phyloP scores from a whole-genome alignment of 2,329 filamentous ascomycete genomes.

The Bipolaris cookei region DNA sequence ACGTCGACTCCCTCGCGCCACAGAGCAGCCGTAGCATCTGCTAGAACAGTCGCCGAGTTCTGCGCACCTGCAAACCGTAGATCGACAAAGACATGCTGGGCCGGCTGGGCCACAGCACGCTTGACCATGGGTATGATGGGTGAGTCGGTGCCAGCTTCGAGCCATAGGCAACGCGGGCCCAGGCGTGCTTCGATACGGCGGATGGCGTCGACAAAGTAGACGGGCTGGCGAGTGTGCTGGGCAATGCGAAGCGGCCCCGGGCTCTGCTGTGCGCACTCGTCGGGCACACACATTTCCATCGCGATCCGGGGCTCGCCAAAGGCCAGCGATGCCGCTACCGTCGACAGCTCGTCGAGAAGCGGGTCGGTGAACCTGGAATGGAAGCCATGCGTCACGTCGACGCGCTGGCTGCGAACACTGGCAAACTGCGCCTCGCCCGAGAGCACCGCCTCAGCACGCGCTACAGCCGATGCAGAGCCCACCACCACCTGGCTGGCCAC shows the following conservation, averaged over 20 bases:
- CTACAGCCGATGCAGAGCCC: constrained; percentile 23
- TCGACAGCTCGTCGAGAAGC: constrained; percentile 22
- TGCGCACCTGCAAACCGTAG: constrained; percentile 1
- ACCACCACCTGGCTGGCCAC: constrained; percentile 53
- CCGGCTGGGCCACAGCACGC: background rate
- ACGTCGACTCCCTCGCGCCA: background rate
- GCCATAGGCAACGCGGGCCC: constrained; percentile 15
- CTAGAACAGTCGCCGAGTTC: background rate
- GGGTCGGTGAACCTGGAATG: constrained; percentile 37
- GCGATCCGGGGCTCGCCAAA: constrained; percentile 1
- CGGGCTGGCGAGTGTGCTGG: constrained; percentile 4
- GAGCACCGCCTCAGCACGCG: constrained; percentile 5
- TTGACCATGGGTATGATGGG: constrained; percentile 38
- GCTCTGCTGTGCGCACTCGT: background rate
- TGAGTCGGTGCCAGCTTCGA: constrained; percentile 31
- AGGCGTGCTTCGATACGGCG: constrained; percentile 1
- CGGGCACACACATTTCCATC: constrained; percentile 1
- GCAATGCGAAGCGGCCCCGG: background rate
- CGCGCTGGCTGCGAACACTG: constrained; percentile 17
- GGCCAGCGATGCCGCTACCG: constrained; percentile 17
- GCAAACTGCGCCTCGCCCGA: background rate
- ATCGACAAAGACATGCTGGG: background rate
- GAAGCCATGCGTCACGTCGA: constrained; percentile 31
- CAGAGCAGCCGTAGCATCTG: background rate
- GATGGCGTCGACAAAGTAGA: constrained; percentile 17